These are phyloP conservation scores for Neoarthrinium moseri DNA, from an alignment of 2,329 filamentous ascomycete genomes.

Conservation along the genomic window DNA sequence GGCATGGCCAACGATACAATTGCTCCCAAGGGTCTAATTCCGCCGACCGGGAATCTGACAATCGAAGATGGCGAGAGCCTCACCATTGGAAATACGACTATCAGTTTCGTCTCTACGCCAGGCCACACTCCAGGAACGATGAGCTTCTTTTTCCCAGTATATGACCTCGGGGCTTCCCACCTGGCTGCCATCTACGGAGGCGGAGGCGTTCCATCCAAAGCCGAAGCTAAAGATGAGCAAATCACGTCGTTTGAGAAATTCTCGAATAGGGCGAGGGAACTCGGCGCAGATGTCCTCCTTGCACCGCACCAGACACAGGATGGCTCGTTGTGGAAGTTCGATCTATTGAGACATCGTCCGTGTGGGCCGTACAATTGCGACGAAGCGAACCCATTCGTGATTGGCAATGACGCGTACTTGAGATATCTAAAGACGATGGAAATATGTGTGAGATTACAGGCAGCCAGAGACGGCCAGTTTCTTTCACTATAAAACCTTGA, in stretches of 20 bases:
- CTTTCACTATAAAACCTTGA: neutral
- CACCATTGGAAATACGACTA: constrained; percentile 19
- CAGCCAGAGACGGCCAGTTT: neutral
- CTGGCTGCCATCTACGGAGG: constrained; percentile 23
- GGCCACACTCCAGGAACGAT: constrained; percentile 22
- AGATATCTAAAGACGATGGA: constrained; percentile 7
- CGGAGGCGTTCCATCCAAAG: constrained; percentile 16
- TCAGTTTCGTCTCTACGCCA: constrained; percentile 17
- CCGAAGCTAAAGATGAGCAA: constrained; percentile 17
- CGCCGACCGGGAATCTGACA: constrained; percentile 1
- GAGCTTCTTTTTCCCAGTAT: constrained; percentile 19
- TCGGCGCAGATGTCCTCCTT: constrained; percentile 17
- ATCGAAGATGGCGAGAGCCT: constrained; percentile 15
- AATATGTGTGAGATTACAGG: constrained; percentile 4
- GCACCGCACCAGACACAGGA: constrained; percentile 22
- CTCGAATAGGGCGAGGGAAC: constrained; percentile 8
- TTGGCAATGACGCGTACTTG: constrained; percentile 4
- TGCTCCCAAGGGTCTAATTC: constrained; percentile 9
- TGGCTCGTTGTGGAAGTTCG: constrained; percentile 13
- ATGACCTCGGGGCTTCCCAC: constrained; percentile 17
- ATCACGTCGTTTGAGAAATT: constrained; percentile 17
- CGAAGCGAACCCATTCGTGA: neutral
- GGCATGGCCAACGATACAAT: constrained; percentile 10
- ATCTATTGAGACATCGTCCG: neutral
- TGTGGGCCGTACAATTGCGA: neutral